Evolutionary conservation across 805 yeast genomes (phyloP).

Genomic region (Candida endomychidarum): DNA sequence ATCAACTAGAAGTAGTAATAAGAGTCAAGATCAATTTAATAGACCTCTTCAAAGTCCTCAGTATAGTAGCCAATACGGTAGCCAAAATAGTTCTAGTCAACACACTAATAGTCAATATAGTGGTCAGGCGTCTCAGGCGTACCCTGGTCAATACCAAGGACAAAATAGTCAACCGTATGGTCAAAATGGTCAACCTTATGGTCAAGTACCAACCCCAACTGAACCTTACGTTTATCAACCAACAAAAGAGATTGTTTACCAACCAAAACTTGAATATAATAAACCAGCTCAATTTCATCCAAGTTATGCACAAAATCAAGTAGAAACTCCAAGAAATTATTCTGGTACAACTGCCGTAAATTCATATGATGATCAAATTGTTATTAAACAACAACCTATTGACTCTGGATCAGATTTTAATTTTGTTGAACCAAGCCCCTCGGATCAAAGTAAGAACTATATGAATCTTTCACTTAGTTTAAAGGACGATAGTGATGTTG

Average conservation of each 20-base stretch:
- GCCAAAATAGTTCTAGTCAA: no score
- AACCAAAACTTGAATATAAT: not conserved
- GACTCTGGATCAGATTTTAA: slow-evolving; percentile 14
- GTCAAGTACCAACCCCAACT: not conserved
- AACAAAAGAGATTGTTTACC: not conserved
- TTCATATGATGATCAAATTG: slow-evolving; percentile 10
- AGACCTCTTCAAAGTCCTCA: not conserved
- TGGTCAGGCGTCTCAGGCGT: no score
- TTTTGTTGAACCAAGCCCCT: slow-evolving; percentile 17
- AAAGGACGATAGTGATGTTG: slow-evolving; percentile 6
- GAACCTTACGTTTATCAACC: not conserved
- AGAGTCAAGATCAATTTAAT: not conserved
- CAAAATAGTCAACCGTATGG: no score
- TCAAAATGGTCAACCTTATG: not conserved
- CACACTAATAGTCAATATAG: no score
- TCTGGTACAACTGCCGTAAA: slow-evolving; percentile 16
- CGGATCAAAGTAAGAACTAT: slow-evolving; percentile 18
- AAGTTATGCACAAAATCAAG: not conserved
- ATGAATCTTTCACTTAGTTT: slow-evolving; percentile 24
- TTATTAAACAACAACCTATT: slow-evolving; percentile 10
- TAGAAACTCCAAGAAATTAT: slow-evolving; percentile 11
- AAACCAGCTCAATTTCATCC: slow-evolving; percentile 5
- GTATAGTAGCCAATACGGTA: no score
- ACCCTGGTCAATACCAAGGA: no score
- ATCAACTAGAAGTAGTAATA: not conserved